A percentile compares a stretch with the other conserved stretches of the same genome.
Evolutionary conservation across 1,284 basidiomycete species (phyloP).

Genomic region (Leccinum holopus): DNA sequence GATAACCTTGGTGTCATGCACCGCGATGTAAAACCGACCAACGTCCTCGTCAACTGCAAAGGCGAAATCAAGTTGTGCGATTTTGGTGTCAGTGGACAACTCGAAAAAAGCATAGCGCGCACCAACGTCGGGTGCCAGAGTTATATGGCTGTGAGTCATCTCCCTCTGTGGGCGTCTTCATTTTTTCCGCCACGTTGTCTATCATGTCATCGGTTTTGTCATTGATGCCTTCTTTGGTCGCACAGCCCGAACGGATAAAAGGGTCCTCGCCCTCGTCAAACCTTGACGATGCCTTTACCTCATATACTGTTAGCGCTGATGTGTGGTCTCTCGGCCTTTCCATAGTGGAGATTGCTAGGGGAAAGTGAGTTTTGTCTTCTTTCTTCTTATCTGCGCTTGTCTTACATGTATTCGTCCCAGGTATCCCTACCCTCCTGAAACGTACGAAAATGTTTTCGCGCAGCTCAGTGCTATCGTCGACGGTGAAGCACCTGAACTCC

Average conservation of each 20-base stretch:
- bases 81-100: slow-evolving; percentile 96
- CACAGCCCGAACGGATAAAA: slow-evolving; percentile 90
- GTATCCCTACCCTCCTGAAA: slow-evolving; percentile 99
- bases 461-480: slow-evolving; percentile 96
- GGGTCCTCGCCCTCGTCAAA: slow-evolving; percentile 71
- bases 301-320: slow-evolving; percentile 96
- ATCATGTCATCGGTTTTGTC: slow-evolving; percentile 2
- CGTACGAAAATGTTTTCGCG: slow-evolving; percentile 95
- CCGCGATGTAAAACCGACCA: slow-evolving; percentile 97
- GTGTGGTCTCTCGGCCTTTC: slow-evolving; percentile 98
- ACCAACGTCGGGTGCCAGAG: slow-evolving; percentile 99
- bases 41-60: slow-evolving; percentile 87
- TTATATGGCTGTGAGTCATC: slow-evolving; percentile 90
- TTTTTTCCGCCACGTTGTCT: slow-evolving; percentile 7
- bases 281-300: slow-evolving; percentile 41
- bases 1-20: slow-evolving; percentile 98
- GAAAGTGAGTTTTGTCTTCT: slow-evolving; percentile 33
- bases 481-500: slow-evolving; percentile 87
- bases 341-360: slow-evolving; percentile 92
- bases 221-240: neutral
- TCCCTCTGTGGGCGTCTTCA: slow-evolving; percentile 1
- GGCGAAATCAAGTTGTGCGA: slow-evolving; percentile 96
- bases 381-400: neutral
- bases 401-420: slow-evolving; percentile 15
- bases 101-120: slow-evolving; percentile 95